Conservation (phyloP, 139 green algal species). For the Chlorella sp. region DNA sequence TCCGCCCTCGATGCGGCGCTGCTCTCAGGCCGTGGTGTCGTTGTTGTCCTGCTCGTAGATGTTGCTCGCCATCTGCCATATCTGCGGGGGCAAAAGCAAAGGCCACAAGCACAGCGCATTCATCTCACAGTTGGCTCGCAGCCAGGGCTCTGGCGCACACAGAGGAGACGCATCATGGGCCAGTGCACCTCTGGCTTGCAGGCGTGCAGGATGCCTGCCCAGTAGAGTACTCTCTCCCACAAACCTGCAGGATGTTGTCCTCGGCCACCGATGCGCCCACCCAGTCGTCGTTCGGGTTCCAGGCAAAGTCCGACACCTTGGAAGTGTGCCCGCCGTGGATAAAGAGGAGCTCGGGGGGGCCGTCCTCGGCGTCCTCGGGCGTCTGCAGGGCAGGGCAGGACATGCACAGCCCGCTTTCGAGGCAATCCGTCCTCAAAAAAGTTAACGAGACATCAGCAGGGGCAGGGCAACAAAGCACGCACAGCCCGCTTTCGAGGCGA, state of each 20-base stretch:
- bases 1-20: too few relatives aligned
- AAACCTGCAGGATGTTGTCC: constrained; percentile 97
- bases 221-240: too few relatives aligned
- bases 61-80: constrained; percentile 93
- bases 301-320: constrained; percentile 94
- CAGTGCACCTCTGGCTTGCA: too few relatives aligned
- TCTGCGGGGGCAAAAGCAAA: constrained; percentile 28
- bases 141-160: not conserved
- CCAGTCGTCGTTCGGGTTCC: constrained; percentile 91
- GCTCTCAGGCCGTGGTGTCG: not conserved
- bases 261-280: constrained; percentile 93
- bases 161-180: not conserved
- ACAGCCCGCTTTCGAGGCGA: too few relatives aligned
- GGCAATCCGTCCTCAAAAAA: too few relatives aligned
- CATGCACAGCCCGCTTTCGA: too few relatives aligned
- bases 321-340: constrained; percentile 91
- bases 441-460: too few relatives aligned
- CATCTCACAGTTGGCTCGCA: too few relatives aligned
- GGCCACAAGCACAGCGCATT: too few relatives aligned
- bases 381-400: too few relatives aligned
- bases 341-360: constrained; percentile 92
- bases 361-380: constrained; percentile 93
- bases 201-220: too few relatives aligned
- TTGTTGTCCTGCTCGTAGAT: constrained; percentile 72
- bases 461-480: too few relatives aligned